Conservation (phyloP, 495 filamentous ascomycete genomes). For the Viridothelium virens region DNA sequence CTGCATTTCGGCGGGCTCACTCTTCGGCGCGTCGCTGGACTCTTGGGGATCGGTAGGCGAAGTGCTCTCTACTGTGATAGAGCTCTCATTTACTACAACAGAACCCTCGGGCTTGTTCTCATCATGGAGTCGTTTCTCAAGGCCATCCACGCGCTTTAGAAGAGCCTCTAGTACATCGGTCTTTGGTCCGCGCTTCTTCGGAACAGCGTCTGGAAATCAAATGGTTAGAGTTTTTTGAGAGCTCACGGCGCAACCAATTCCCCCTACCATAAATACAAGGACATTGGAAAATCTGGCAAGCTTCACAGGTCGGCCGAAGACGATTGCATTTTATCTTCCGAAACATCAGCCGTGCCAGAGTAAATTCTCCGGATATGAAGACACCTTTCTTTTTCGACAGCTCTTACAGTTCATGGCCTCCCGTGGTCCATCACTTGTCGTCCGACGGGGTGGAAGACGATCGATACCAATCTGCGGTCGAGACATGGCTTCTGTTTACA, state of each 20-base stretch:
- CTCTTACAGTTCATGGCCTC: slow-evolving; percentile 94
- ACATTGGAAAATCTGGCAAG: slow-evolving; percentile 80
- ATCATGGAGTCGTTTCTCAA: slow-evolving; percentile 71
- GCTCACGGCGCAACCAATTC: background rate
- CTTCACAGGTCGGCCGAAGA: slow-evolving; percentile 72
- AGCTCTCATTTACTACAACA: background rate
- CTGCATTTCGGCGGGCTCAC: background rate
- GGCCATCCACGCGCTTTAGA: slow-evolving; percentile 71
- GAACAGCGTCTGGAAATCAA: slow-evolving; percentile 59
- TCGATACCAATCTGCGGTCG: slow-evolving; percentile 80
- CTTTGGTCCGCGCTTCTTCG: slow-evolving; percentile 82
- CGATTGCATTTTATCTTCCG: slow-evolving; percentile 84
- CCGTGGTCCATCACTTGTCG: slow-evolving; percentile 60
- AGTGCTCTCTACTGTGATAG: background rate
- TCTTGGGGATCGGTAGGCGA: background rate
- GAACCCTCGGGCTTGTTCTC: slow-evolving; percentile 39
- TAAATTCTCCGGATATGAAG: slow-evolving; percentile 4
- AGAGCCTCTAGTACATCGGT: slow-evolving; percentile 81
- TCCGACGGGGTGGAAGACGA: slow-evolving; percentile 63
- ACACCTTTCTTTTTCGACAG: slow-evolving; percentile 78
- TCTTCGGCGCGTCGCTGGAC: background rate
- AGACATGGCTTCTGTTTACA: slow-evolving; percentile 42
- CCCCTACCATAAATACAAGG: slow-evolving; percentile 77
- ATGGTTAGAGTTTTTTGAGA: background rate
- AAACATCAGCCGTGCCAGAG: background rate